Percentiles rank a stretch among this genome's conserved stretches.
Conservation (phyloP, 2,329 filamentous ascomycete genomes). For the Cladosporium oxysporum region DNA sequence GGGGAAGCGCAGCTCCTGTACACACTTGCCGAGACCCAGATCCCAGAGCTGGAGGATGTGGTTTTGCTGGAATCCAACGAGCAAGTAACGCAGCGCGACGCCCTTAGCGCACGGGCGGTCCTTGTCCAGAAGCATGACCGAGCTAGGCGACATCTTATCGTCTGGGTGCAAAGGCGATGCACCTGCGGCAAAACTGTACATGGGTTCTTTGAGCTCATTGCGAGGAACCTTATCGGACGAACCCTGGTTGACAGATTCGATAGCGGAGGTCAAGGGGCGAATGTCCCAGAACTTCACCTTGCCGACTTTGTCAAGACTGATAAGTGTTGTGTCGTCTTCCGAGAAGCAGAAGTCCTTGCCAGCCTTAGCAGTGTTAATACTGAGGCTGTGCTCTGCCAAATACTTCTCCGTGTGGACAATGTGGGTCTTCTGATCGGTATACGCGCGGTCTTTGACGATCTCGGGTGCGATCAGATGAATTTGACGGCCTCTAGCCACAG, state of each 20-base stretch:
- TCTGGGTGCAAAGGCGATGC: slow-evolving; percentile 35
- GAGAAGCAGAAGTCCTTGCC: slow-evolving; percentile 98
- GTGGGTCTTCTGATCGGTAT: slow-evolving; percentile 54
- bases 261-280: slow-evolving; percentile 65
- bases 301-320: slow-evolving; percentile 94
- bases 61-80: slow-evolving; percentile 98
- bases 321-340: slow-evolving; percentile 91
- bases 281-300: slow-evolving; percentile 99
- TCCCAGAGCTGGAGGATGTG: slow-evolving; percentile 99
- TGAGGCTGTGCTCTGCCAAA: slow-evolving; percentile 80
- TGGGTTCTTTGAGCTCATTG: slow-evolving; percentile 75
- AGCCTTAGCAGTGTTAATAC: slow-evolving; percentile 95
- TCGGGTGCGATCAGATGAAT: slow-evolving; percentile 80
- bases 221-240: slow-evolving; percentile 46
- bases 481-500: slow-evolving; percentile 90
- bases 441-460: slow-evolving; percentile 52
- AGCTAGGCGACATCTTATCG: slow-evolving; percentile 96
- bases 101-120: slow-evolving; percentile 88
- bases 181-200: slow-evolving; percentile 78
- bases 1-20: slow-evolving; percentile 94
- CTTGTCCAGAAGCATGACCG: slow-evolving; percentile 94
- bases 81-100: slow-evolving; percentile 87
- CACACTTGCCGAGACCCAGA: slow-evolving; percentile 88
- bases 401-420: slow-evolving; percentile 85
- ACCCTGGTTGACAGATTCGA: slow-evolving; percentile 45